These are phyloP conservation scores for Macroventuria anomochaeta DNA, from an alignment of 2,329 filamentous ascomycete genomes.

Conservation along the genomic window DNA sequence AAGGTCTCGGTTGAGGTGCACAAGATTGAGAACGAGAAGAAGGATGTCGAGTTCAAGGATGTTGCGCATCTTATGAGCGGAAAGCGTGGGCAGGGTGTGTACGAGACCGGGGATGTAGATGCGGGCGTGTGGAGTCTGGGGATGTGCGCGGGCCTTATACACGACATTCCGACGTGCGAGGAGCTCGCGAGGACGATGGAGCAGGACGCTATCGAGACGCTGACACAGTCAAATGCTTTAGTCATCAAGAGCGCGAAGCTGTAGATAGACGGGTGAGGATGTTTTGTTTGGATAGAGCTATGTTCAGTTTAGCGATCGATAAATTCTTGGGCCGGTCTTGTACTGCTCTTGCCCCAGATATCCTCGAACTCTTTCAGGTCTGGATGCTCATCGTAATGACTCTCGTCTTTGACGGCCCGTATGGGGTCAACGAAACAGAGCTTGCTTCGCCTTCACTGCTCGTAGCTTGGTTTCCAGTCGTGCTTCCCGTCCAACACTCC, in stretches of 20 bases:
- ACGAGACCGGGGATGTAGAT: constrained; percentile 38
- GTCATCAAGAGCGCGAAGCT: constrained; percentile 26
- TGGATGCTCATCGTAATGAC: constrained; percentile 13
- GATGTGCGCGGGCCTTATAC: constrained; percentile 79
- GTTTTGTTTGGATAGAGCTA: neutral
- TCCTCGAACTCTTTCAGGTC: constrained; percentile 13
- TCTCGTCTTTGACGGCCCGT: neutral
- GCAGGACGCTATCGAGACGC: constrained; percentile 33
- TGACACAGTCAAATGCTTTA: constrained; percentile 29
- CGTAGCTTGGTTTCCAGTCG: constrained; percentile 13
- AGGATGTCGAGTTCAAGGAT: constrained; percentile 35
- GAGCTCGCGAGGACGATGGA: constrained; percentile 37
- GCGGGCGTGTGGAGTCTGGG: constrained; percentile 71
- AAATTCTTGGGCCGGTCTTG: constrained; percentile 8
- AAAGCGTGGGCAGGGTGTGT: constrained; percentile 34
- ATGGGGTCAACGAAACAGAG: constrained; percentile 12
- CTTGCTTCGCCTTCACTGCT: constrained; percentile 16
- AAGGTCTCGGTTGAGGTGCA: constrained; percentile 31
- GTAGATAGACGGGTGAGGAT: neutral
- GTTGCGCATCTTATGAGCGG: constrained; percentile 40
- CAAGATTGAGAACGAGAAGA: constrained; percentile 36
- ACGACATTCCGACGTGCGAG: constrained; percentile 56
- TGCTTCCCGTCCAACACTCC: constrained; percentile 12
- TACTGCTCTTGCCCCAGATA: constrained; percentile 5
- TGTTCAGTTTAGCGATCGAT: constrained; percentile 9